Evolutionary conservation across 140 eudicot genomes (phyloP), one percentile per base, ranked within the genome.

Genomic region (Artemisia princeps): DNA sequence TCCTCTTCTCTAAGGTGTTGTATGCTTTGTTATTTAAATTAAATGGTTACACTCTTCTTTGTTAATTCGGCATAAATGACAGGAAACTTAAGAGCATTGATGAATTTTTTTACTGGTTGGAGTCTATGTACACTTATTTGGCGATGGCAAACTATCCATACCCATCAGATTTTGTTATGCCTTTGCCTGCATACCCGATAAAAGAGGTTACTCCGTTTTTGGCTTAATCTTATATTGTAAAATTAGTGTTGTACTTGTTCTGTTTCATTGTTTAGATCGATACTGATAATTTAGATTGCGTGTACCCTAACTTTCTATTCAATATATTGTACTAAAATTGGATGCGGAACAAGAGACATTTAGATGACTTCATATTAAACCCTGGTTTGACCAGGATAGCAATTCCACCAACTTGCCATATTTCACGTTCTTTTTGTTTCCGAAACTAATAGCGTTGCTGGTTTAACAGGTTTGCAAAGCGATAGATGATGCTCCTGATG

Each of bases 101-200:
- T 4, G 94, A 77, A 67, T 82, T 90, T 52, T 77, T 68, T 62
- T 55, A 81, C 56, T 90, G 97, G 97, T 67, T 86, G 71, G 83
- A 81, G 2, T 87, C 94, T 1, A 95, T 94, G 52, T 90, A 90
- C 77, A 84, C 91, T 61, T 84, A 72, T 77, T 78, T 90, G 72
- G 97, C 97, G 24, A 90, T 90, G 97, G 90, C 68, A 15, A 76
- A 90, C 79, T 90, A 90, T 60, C 97, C 95, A 12, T 87, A 90
- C 69, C 85, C 95, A 58, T 24, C 94, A 12, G 86, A 83, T 13
- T 90, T 85, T 74, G 58, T 87, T 61, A 90, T 87, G 95, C 95
- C 97, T 58, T 74, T 90, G 81, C 97, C 97, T 59, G 94, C 84
- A 54, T 59, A 85, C 68, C 97, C 97, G 0, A 81, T 90, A 58